Conservation (phyloP, 148 eudicot species). For the Amaranthus palmeri region DNA sequence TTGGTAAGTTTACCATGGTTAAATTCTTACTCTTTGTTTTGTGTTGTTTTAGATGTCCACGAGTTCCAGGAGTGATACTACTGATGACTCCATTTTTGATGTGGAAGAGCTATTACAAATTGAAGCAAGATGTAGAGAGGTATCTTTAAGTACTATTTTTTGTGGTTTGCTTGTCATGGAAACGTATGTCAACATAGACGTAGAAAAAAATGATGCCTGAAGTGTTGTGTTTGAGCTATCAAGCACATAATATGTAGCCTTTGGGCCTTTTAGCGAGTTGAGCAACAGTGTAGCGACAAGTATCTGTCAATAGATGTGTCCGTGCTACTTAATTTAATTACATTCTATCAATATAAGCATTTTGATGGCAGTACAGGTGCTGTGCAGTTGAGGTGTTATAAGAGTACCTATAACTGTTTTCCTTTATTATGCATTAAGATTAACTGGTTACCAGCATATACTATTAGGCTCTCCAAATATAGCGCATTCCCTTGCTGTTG, state of each 20-base stretch:
- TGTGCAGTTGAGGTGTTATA: neutral
- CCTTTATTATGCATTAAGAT: neutral
- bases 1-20: neutral
- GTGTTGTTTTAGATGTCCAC: constrained; percentile 55
- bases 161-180: constrained; percentile 1
- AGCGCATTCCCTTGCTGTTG: too few species aligned
- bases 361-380: too few species aligned
- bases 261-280: neutral
- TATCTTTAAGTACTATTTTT: constrained; percentile 25
- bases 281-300: neutral
- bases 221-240: constrained; percentile 1
- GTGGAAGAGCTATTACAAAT: constrained; percentile 51
- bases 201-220: neutral
- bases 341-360: too few species aligned
- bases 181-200: neutral
- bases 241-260: neutral
- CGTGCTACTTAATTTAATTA: too few species aligned
- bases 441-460: neutral
- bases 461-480: too few species aligned
- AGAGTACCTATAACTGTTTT: neutral
- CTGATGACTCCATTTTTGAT: constrained; percentile 40
- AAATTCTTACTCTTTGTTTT: neutral
- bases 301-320: neutral
- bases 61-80: constrained; percentile 51
- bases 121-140: constrained; percentile 73